Conservation (phyloP, 768 basidiomycete species). For the Agaricus subrufescens region DNA sequence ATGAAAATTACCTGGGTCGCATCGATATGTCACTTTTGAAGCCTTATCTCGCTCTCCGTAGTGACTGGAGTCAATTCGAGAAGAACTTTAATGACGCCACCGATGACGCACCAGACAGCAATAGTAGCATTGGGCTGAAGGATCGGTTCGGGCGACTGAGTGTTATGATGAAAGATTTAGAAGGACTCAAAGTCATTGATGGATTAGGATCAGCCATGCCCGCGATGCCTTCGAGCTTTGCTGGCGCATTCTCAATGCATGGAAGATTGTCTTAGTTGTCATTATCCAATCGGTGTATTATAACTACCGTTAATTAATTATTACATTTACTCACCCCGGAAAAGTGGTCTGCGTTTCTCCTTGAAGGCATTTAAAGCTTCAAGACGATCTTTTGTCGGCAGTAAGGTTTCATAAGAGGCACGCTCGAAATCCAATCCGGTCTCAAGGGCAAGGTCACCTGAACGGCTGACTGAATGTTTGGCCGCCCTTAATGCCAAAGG, state of each 20-base stretch:
- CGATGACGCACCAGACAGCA: slow-evolving; percentile 34
- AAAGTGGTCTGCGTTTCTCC: slow-evolving; percentile 75
- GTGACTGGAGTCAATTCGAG: slow-evolving; percentile 87
- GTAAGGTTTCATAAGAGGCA: slow-evolving; percentile 75
- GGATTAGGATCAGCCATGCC: slow-evolving; percentile 46
- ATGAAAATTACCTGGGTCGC: slow-evolving; percentile 87
- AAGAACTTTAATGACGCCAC: slow-evolving; percentile 68
- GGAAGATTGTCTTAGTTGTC: slow-evolving; percentile 35
- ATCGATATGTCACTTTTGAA: slow-evolving; percentile 84
- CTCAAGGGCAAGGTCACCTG: slow-evolving; percentile 75
- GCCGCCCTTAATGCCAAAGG: slow-evolving; percentile 86
- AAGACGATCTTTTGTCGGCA: slow-evolving; percentile 67
- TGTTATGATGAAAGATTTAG: slow-evolving; percentile 85
- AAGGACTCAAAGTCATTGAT: slow-evolving; percentile 61
- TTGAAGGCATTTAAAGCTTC: slow-evolving; percentile 87
- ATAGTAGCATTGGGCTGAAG: slow-evolving; percentile 44
- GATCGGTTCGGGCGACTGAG: slow-evolving; percentile 72
- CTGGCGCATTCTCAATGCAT: slow-evolving; percentile 40
- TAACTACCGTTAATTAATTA: slow-evolving; percentile 18
- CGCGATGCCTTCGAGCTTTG: slow-evolving; percentile 47
- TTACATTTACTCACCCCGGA: slow-evolving; percentile 67
- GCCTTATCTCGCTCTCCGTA: slow-evolving; percentile 87
- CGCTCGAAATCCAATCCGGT: slow-evolving; percentile 92
- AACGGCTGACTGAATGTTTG: slow-evolving; percentile 79
- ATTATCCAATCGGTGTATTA: slow-evolving; percentile 17